A percentile compares a stretch with the other conserved stretches of the same genome.
These are phyloP conservation scores for Aspergillus indologenus DNA, from an alignment of 495 filamentous ascomycete genomes.

Conservation along the genomic window DNA sequence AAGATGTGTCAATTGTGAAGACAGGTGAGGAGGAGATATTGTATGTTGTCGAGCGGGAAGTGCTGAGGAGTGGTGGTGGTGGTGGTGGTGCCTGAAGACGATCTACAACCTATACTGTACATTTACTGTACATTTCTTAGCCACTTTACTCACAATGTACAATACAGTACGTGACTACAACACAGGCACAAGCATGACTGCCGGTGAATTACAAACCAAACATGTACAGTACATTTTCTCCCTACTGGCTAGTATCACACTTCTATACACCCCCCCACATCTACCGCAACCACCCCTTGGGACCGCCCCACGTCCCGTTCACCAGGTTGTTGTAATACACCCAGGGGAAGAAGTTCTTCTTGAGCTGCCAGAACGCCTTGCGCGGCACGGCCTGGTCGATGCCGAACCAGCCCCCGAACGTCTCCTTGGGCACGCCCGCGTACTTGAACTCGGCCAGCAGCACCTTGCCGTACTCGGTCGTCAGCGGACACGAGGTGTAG, in stretches of 20 bases:
- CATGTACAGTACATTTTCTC: background rate
- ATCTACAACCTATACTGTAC: no score
- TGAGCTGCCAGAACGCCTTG: slow-evolving; percentile 59
- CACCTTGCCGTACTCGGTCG: slow-evolving; percentile 64
- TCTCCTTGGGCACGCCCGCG: slow-evolving; percentile 67
- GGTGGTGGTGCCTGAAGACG: no score
- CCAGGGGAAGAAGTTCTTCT: slow-evolving; percentile 73
- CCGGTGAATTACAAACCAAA: background rate
- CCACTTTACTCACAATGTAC: no score
- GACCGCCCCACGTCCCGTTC: slow-evolving; percentile 61
- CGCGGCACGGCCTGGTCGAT: slow-evolving; percentile 56
- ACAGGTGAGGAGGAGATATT: no score
- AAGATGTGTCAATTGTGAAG: no score
- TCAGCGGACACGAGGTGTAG: slow-evolving; percentile 67
- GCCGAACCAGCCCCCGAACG: slow-evolving; percentile 55
- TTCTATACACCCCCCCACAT: background rate
- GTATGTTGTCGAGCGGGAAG: no score
- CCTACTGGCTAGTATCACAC: background rate
- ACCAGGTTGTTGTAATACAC: slow-evolving; percentile 59
- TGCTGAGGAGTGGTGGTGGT: no score
- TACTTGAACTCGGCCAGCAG: slow-evolving; percentile 72
- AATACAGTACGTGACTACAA: no score
- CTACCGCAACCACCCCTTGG: slow-evolving; percentile 48
- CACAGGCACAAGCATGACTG: no score
- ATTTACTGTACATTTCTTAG: no score